These are phyloP conservation scores for Tetrapisispora arboricola DNA, from an alignment of 805 yeast genomes.

Conservation along the genomic window DNA sequence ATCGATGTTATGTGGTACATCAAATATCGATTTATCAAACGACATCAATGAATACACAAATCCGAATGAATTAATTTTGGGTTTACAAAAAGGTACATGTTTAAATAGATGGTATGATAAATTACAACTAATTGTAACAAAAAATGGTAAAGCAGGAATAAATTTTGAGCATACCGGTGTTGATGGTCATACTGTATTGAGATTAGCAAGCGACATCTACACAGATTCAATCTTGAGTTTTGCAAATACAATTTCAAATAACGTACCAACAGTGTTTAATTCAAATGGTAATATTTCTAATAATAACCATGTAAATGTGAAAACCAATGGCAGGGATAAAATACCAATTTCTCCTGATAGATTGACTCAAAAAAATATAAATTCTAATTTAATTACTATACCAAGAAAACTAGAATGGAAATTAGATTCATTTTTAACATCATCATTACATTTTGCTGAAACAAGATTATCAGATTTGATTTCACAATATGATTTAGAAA, in stretches of 20 bases:
- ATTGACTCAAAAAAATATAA: no score
- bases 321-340: not conserved
- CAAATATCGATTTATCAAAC: conserved; percentile 47
- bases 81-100: conserved; percentile 89
- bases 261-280: conserved; percentile 28
- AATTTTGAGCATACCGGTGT: conserved; percentile 93
- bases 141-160: conserved; percentile 85
- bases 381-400: conserved; percentile 44
- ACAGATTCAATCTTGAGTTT: conserved; percentile 83
- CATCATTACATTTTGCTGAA: conserved; percentile 82
- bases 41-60: not conserved
- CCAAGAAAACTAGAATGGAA: conserved; percentile 89
- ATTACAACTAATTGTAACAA: conserved; percentile 74
- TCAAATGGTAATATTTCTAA: conserved; percentile 5
- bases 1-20: conserved; percentile 82
- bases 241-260: conserved; percentile 71
- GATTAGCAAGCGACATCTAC: conserved; percentile 82
- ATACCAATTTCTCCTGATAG: no score
- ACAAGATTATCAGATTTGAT: conserved; percentile 80
- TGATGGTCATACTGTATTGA: conserved; percentile 86
- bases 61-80: conserved; percentile 23
- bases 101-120: conserved; percentile 94
- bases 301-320: not conserved
- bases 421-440: conserved; percentile 62
- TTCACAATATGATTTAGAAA: conserved; percentile 79